Evolutionary conservation across 192 early-diverging fungal genomes (phyloP), one percentile per base, ranked within the genome.

Genomic region (Phycomyces blakesleeanus): DNA sequence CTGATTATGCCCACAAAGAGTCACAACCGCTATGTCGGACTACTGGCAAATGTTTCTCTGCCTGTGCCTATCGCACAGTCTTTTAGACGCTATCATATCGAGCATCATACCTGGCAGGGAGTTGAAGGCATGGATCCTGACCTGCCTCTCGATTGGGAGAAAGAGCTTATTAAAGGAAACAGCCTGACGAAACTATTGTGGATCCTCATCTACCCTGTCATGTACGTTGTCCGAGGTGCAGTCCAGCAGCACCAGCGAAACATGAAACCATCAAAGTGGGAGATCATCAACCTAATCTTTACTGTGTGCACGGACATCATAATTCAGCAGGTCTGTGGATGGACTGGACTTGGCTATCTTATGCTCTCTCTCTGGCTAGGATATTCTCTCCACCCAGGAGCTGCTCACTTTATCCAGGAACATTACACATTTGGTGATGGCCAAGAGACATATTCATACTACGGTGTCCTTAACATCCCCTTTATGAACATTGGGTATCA

Each of bases 361-460:
- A 74, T 85, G 51, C 51, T 80, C 25, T 89, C 87, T 16, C 75
- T 92, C 29, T 87, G 86, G 77, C 81, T 96, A 59, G 93, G 93
- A 18, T 93, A 91, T 68, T 86, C 88, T 22, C 72, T 96, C 24
- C 96, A 98, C 71, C 94, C 94, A 9, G 92, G 88, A 14, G 93
- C 96, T 7, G 96, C 90, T 24, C 96, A 98, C 73, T 98, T 98
- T 60, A 87, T 98, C 67, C 92, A 93, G 77, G 96, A 98, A 80
- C 96, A 98, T 77, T 98, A 93, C 73, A 93, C 92, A 2, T 95
- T 94, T 82, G 86, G 86, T 49, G 86, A 93, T 63, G 94, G 92
- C 10, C 89, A 93, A 69, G 94, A 98, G 69, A 98, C 94, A 1
- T 98, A 98, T 79, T 93, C 91, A 63, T 98, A 98, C 88, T 98